Conservation (phyloP, 768 basidiomycete genomes). For the Boletus tomentosulus region DNA sequence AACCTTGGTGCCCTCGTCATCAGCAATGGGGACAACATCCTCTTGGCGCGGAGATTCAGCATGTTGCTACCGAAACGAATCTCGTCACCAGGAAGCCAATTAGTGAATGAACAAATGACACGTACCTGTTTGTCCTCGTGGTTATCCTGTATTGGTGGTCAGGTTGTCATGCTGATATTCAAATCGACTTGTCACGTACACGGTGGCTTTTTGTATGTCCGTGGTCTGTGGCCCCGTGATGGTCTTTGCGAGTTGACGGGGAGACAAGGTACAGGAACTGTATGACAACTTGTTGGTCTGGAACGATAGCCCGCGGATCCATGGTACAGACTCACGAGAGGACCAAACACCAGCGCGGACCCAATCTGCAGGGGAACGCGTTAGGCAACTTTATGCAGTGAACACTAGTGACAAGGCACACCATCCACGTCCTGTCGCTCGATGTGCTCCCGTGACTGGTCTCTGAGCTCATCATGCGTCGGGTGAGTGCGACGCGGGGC, state of each 20-base stretch:
- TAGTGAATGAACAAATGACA: not conserved
- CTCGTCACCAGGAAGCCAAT: not conserved
- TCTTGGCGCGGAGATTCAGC: slow-evolving; percentile 5
- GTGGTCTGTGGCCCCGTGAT: slow-evolving; percentile 22
- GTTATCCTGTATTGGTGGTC: slow-evolving; percentile 14
- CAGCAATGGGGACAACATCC: slow-evolving; percentile 14
- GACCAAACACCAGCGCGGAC: slow-evolving; percentile 31
- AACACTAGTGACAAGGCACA: slow-evolving; percentile 8
- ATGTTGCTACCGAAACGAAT: slow-evolving; percentile 16
- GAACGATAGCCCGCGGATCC: not conserved
- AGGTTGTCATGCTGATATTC: slow-evolving; percentile 4
- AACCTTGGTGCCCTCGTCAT: slow-evolving; percentile 30
- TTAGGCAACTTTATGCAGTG: not conserved
- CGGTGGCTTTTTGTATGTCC: slow-evolving; percentile 12
- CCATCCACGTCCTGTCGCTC: slow-evolving; percentile 29
- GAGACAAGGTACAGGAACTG: slow-evolving; percentile 32
- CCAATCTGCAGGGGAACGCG: slow-evolving; percentile 20
- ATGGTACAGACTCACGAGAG: slow-evolving; percentile 20
- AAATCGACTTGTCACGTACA: slow-evolving; percentile 17
- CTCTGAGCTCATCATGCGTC: slow-evolving; percentile 27
- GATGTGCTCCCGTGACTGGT: slow-evolving; percentile 17
- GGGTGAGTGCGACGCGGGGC: slow-evolving; percentile 12
- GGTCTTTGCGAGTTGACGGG: slow-evolving; percentile 24
- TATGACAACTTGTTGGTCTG: not conserved
- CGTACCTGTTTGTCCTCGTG: slow-evolving; percentile 18